Evolutionary conservation across 2,329 filamentous ascomycete species (phyloP).

Genomic region (Microdochium bolleyi): DNA sequence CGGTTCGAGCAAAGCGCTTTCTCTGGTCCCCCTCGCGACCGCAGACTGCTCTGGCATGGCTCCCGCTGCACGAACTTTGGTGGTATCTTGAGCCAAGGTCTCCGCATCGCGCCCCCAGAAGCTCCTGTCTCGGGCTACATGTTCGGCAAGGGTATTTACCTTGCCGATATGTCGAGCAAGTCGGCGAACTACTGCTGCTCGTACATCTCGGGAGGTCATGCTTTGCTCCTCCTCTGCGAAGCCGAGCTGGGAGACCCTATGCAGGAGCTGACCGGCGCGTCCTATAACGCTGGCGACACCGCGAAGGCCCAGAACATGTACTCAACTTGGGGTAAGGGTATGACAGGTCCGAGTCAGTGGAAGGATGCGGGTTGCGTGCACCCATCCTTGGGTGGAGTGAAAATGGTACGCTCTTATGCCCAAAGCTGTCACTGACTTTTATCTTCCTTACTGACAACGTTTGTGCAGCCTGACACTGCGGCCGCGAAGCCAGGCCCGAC

Average conservation of each 20-base stretch:
- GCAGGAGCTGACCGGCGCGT: constrained; percentile 48
- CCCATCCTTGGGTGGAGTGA: constrained; percentile 55
- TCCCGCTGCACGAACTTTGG: constrained; percentile 78
- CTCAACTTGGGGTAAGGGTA: constrained; percentile 65
- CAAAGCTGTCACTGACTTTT: not conserved
- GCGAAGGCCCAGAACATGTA: constrained; percentile 52
- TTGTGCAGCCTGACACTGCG: constrained; percentile 38
- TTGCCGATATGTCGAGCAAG: constrained; percentile 79
- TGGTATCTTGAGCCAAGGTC: constrained; percentile 78
- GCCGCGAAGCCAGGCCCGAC: constrained; percentile 36
- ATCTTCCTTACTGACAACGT: constrained; percentile 4
- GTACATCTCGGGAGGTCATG: constrained; percentile 55
- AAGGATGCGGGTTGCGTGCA: constrained; percentile 66
- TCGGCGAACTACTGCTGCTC: constrained; percentile 70
- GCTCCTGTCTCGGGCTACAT: constrained; percentile 76
- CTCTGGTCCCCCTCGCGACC: constrained; percentile 45
- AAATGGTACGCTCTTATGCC: constrained; percentile 48
- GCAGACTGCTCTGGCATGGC: constrained; percentile 81
- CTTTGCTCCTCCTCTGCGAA: constrained; percentile 74
- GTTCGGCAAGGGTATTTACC: constrained; percentile 86
- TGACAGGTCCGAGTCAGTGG: constrained; percentile 58
- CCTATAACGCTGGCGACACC: constrained; percentile 55
- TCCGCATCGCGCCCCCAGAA: constrained; percentile 83
- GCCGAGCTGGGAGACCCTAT: constrained; percentile 74
- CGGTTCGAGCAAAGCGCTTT: constrained; percentile 55